A percentile compares a stretch with the other conserved stretches of the same genome.
These are phyloP conservation scores for Geosiphon pyriformis DNA, from an alignment of 192 early-diverging fungal species.

Conservation along the genomic window DNA sequence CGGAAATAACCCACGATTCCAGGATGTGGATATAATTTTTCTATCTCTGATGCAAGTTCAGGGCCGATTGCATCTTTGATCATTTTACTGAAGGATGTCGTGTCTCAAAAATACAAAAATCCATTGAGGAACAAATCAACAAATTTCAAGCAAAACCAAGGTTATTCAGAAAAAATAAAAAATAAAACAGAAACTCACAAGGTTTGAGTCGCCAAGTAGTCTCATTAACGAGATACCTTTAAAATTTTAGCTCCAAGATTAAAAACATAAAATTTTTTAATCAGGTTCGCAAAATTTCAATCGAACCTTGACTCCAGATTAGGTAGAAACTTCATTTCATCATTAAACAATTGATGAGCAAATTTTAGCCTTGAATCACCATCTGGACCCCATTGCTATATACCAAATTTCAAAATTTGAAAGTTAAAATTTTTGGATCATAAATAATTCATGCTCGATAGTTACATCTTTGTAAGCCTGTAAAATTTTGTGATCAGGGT, in stretches of 20 bases:
- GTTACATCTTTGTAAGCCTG: neutral
- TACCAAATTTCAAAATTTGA: too few species aligned
- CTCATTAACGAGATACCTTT: constrained; percentile 6
- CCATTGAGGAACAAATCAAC: neutral
- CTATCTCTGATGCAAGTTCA: neutral
- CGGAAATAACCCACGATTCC: neutral
- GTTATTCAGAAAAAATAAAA: neutral
- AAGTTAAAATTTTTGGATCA: neutral
- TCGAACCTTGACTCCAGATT: neutral
- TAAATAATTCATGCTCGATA: neutral
- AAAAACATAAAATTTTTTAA: neutral
- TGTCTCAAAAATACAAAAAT: neutral
- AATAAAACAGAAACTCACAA: neutral
- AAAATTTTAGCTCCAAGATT: neutral
- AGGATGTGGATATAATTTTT: constrained; percentile 6
- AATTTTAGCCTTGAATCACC: neutral
- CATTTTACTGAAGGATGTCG: neutral
- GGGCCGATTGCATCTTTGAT: neutral
- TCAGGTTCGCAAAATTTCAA: neutral
- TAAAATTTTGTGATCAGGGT: neutral
- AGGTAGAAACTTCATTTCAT: neutral
- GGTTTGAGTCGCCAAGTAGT: constrained; percentile 16
- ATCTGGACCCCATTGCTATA: neutral
- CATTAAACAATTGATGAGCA: neutral
- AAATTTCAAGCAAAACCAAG: neutral